Percentiles rank a stretch among this genome's conserved stretches.
These are phyloP conservation scores for Rhizopus microsporus DNA, from an alignment of 371 early-diverging fungal genomes.

Conservation along the genomic window DNA sequence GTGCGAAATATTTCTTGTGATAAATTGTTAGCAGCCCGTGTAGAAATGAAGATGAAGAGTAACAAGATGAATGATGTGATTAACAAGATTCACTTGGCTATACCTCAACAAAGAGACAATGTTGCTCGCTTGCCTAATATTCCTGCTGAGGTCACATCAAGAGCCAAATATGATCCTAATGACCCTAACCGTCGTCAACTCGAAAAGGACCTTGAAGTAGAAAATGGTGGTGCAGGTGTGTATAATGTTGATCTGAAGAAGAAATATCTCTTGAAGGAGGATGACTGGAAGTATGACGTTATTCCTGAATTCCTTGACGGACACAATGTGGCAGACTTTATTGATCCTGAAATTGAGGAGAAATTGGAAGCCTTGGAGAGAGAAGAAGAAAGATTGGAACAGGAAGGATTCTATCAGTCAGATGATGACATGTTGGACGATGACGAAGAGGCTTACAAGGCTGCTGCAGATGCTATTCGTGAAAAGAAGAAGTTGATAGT, in stretches of 20 bases:
- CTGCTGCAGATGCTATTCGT: constrained; percentile 81
- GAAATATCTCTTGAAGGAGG: constrained; percentile 78
- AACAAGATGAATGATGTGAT: constrained; percentile 91
- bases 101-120: constrained; percentile 86
- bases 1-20: constrained; percentile 95
- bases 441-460: constrained; percentile 76
- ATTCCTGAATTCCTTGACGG: constrained; percentile 99
- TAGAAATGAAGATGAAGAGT: constrained; percentile 93
- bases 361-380: constrained; percentile 94
- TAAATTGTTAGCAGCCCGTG: constrained; percentile 87
- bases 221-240: constrained; percentile 95
- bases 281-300: constrained; percentile 97
- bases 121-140: constrained; percentile 83
- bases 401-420: constrained; percentile 93
- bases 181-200: constrained; percentile 86
- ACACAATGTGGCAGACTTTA: constrained; percentile 99
- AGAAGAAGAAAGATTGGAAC: constrained; percentile 93
- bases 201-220: constrained; percentile 89
- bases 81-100: constrained; percentile 93
- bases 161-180: constrained; percentile 73
- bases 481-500: constrained; percentile 84
- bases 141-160: constrained; percentile 73
- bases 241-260: constrained; percentile 93
- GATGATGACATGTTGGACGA: constrained; percentile 72
- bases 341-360: constrained; percentile 97